Evolutionary conservation across 169 alveolate genomes (phyloP).

Genomic region (Cryptosporidium bovis): DNA sequence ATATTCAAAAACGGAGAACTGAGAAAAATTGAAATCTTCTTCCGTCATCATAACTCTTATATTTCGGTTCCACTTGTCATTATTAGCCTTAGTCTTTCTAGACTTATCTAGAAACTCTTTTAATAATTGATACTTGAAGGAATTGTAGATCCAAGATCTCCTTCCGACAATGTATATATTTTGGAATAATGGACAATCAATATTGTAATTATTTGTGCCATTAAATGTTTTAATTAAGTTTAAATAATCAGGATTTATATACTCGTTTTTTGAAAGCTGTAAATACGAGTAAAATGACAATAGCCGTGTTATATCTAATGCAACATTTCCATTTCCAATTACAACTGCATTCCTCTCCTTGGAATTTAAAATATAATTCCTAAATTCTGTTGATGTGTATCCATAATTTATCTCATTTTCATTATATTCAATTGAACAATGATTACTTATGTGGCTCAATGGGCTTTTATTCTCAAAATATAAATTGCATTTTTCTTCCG

Average conservation of each 20-base stretch:
- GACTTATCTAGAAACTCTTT: slow-evolving; percentile 37
- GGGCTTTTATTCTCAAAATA: slow-evolving; percentile 64
- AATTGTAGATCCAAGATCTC: slow-evolving; percentile 67
- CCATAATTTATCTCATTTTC: slow-evolving; percentile 34
- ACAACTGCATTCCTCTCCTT: slow-evolving; percentile 54
- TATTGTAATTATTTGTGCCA: neutral
- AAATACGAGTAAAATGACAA: slow-evolving; percentile 45
- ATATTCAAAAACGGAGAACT: neutral
- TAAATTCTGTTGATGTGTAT: slow-evolving; percentile 14
- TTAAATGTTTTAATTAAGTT: slow-evolving; percentile 21
- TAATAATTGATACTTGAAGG: slow-evolving; percentile 33
- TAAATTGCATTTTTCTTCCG: slow-evolving; percentile 5
- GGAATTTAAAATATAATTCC: slow-evolving; percentile 17
- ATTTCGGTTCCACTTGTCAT: neutral
- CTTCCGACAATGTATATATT: slow-evolving; percentile 58
- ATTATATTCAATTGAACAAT: neutral
- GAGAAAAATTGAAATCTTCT: slow-evolving; percentile 57
- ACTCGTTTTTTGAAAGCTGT: slow-evolving; percentile 41
- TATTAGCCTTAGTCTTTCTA: slow-evolving; percentile 17
- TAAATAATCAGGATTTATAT: slow-evolving; percentile 29
- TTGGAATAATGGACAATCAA: slow-evolving; percentile 39
- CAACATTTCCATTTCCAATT: slow-evolving; percentile 72
- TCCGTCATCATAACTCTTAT: slow-evolving; percentile 66
- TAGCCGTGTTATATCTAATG: slow-evolving; percentile 50
- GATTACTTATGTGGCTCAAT: neutral